Evolutionary conservation across 805 yeast genomes (phyloP), one percentile per base, ranked within the genome.

Genomic region (Hagleromyces aurorensis): DNA sequence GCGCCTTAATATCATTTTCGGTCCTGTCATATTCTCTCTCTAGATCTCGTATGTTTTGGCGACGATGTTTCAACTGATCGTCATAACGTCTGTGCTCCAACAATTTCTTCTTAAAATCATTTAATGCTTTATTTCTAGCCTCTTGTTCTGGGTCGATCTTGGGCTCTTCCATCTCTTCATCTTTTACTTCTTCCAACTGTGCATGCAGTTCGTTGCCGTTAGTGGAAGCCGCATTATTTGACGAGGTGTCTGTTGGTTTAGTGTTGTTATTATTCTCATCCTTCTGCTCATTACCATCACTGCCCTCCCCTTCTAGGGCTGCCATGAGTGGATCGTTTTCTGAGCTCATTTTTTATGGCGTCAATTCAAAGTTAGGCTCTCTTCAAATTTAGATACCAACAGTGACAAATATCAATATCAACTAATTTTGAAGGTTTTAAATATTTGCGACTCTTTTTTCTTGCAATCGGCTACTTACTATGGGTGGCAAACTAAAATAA

Each of bases 71-170:
- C 48, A 91, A 68, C 49, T 85, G 75, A 24, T 93, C 83, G 53
- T 89, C 96, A 83, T 94, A 85, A 50, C 85, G 83, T 52, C 94
- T 75, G 60, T 91, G 98, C 49, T 91, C 96, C 46, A 82, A 65
- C 48, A 91, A 69, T 59, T 85, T 87, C 55, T 77, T 78, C 56
- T 85, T 86, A 59, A 84, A 82, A 38, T 76, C 80, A 21, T 68
- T 63, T 38, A 91, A 60, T 10, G 96, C 94, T 43, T 74, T 71
- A 38, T 77, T 78, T 45, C 93, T 75, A 7, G 59, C 56, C 19
- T 50, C 57, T 19, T 37, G 45, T 44, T 79, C 94, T 5, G 74
- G 74, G 38, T 80, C 84, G 21, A 61, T 64, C 9, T 69, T 61
- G 15, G 64, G 46, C 8, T 44, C 45, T 24, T 52, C 50, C 18